Base-by-base conservation (phyloP, 208 protist genomes). In the Strigomonas oncopelti region DNA sequence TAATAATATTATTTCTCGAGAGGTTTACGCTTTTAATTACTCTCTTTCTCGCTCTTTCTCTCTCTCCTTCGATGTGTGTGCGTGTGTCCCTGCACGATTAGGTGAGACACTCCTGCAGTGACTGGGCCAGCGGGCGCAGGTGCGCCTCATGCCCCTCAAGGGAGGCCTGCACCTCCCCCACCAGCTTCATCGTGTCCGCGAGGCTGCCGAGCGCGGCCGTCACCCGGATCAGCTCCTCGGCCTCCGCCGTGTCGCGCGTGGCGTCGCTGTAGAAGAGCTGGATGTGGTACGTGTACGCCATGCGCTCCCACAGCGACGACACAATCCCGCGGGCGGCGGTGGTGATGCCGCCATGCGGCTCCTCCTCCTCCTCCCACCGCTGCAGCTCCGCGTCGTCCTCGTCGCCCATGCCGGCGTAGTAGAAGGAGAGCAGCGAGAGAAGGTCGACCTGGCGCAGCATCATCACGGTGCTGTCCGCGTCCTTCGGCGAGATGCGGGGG, bases 211-310 rank as follows among this genome's bases (percentile, higher is more conserved):
- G 56, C 4, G 56, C 56, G 22, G 16, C 29, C 28, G 16, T 22
- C 29, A 61, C 56, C 7, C 56, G 24, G 22, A 34, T 5, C 29
- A 61, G 29, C 56, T 61, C 56, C 27, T 22, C 56, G 5, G 28
- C 56, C 9, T 36, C 56, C 13, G 56, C 56, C 56, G 24, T 38
- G 25, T 61, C 24, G 16, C 27, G n/a, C 56, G 28, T 29, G 7
- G 28, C 29, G 29, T 61, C 56, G 25, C 29, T 61, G 27, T 61
- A 61, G 7, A 29, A 13, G 7, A 34, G 14, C 25, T 61, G 56
- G 7, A 61, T 62, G 61, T 78, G 61, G 60, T 78, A 78, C 45
- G 74, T 51, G 59, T 63, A 78, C 0, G 73, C 73, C 22, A 78
- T 75, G 32, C 69, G 61, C 25, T 69, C 55, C 73, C 73, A 78